Base-by-base conservation (phyloP, 2,329 filamentous ascomycete genomes). In the Cordyceps cateniannulata region DNA sequence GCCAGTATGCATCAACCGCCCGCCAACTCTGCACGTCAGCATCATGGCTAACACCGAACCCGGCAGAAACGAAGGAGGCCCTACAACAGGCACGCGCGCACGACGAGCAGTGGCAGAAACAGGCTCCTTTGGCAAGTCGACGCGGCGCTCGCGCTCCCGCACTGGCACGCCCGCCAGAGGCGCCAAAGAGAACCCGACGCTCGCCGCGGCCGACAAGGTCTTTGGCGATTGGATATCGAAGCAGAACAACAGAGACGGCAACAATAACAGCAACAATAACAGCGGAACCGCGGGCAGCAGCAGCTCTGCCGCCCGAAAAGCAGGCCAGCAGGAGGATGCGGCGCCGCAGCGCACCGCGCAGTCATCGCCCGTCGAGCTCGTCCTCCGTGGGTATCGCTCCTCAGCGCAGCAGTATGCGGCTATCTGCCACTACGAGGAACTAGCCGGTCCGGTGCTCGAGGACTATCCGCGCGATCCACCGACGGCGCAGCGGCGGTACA, bases 391-490 rank as follows among this genome's bases (percentile, higher is more conserved):
- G 32, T 97, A 93, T 74, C 77, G 80, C 60, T 82, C 81, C 18
- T 72, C 79, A 1, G 73, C 85, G 73, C 77, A 87, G 75, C 81
- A 91, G 78, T 97, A 95, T 82, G 91, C 93, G 29, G 92, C 92
- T 38, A 87, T 98, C 67, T 86, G 89, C 66, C 90, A 91, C 75
- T 98, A 89, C 76, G 93, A 97, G 77, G 84, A 87, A 63, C 86
- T 96, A 47, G 93, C 90, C 7, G 93, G 93, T 27, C 78, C 85
- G 64, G 91, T 97, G 71, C 93, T 93, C 74, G 93, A 98, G 76
- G 93, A 97, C 75, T 98, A 98, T 74, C 86, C 92, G 9, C 87
- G 93, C 64, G 87, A 90, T 65, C 88, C 93, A n/a, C 89, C 90
- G 3, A 80, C 85, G 60, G 82, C 86, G 64, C 83, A 85, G 69